Percentiles rank a stretch among this genome's conserved stretches.
Conservation (phyloP, 176 grass and related monocot genomes). For the Puccinellia tenuiflora region DNA sequence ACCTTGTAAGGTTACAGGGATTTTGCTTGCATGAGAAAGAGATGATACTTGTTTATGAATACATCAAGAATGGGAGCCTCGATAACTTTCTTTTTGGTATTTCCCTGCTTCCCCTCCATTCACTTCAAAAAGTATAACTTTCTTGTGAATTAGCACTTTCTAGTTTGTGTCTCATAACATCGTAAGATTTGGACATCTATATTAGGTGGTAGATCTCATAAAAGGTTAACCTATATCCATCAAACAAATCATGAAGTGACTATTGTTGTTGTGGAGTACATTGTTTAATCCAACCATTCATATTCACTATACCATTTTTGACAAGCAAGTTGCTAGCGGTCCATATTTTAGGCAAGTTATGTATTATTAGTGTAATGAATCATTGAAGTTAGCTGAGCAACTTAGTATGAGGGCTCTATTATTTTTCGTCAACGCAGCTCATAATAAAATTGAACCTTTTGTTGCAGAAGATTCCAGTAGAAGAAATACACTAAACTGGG, state of each 20-base stretch:
- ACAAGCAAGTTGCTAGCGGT: background rate
- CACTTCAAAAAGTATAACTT: background rate
- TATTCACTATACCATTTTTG: background rate
- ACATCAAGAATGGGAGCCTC: constrained; percentile 37
- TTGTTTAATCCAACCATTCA: background rate
- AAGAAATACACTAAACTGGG: constrained; percentile 22
- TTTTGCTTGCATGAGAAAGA: constrained; percentile 31
- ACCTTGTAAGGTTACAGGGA: constrained; percentile 42
- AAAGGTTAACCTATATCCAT: background rate
- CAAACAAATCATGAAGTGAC: background rate
- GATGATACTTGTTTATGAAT: constrained; percentile 35
- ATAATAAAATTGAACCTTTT: background rate
- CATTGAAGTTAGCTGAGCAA: background rate
- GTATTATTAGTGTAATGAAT: background rate
- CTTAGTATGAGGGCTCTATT: background rate
- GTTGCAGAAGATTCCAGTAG: constrained; percentile 5
- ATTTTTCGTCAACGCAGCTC: background rate
- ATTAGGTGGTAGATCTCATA: background rate
- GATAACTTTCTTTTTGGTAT: constrained; percentile 39
- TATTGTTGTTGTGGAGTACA: background rate
- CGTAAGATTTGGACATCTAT: background rate
- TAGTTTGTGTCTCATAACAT: background rate
- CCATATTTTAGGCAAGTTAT: background rate
- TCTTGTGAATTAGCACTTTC: background rate
- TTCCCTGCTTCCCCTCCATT: background rate